Conservation (phyloP, 805 yeast species). For the Candida andamanensis region DNA sequence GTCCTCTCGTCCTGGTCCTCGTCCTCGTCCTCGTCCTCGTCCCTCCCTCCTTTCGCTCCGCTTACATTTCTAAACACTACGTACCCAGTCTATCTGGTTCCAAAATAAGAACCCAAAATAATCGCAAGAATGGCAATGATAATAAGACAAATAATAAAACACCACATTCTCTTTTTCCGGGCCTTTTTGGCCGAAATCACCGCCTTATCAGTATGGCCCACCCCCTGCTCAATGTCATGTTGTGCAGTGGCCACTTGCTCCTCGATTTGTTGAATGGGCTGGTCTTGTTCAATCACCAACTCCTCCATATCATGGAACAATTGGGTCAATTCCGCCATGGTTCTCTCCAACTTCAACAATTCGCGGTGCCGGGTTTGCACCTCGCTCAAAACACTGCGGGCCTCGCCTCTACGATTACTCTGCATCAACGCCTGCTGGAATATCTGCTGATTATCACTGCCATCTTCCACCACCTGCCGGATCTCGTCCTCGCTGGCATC, state of each 20-base stretch:
- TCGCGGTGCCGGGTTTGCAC: constrained; percentile 95
- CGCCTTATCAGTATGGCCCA: constrained; percentile 89
- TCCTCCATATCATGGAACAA: constrained; percentile 95
- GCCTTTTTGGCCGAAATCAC: constrained; percentile 83
- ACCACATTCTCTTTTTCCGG: constrained; percentile 87
- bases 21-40: too few species aligned
- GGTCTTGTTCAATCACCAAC: constrained; percentile 93
- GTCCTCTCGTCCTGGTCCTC: too few species aligned
- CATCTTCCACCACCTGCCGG: constrained; percentile 77
- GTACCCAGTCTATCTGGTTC: constrained; percentile 23
- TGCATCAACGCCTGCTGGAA: constrained; percentile 89
- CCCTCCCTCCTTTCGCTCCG: too few species aligned
- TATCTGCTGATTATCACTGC: constrained; percentile 74
- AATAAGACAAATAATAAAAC: constrained; percentile 58
- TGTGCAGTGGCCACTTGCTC: constrained; percentile 80
- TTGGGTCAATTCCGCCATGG: constrained; percentile 93
- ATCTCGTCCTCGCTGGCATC: constrained; percentile 82
- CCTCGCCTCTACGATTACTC: constrained; percentile 89
- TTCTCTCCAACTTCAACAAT: constrained; percentile 87
- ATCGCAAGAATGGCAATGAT: constrained; percentile 62
- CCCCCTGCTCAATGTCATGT: constrained; percentile 87
- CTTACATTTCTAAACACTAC: too few species aligned
- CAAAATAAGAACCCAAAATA: constrained; percentile 60
- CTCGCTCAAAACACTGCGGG: constrained; percentile 89
- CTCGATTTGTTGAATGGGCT: constrained; percentile 75